Conservation (phyloP, 129 eudicot genomes). For the Ambrosia artemisiifolia region DNA sequence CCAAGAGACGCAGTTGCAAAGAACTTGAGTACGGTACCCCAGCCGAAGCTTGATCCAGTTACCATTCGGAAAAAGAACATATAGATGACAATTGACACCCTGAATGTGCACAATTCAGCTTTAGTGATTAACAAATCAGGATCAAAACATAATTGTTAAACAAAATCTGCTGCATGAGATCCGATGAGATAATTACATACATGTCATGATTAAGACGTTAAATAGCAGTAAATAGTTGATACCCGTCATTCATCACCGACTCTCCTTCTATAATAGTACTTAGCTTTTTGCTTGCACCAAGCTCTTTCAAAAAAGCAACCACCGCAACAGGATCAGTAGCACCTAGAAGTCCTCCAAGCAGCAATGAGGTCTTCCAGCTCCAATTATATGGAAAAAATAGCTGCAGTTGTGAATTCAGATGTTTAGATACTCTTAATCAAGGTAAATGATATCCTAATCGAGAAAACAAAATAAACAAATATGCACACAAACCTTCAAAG, state of each 20-base stretch:
- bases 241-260: slow-evolving; percentile 97
- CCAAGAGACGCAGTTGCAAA: slow-evolving; percentile 76
- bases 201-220: background rate
- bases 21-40: slow-evolving; percentile 60
- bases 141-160: background rate
- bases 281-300: slow-evolving; percentile 94
- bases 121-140: background rate
- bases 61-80: slow-evolving; percentile 82
- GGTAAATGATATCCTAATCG: background rate
- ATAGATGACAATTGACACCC: slow-evolving; percentile 89
- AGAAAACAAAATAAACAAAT: background rate
- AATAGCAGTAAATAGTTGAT: slow-evolving; percentile 11
- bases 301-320: slow-evolving; percentile 86
- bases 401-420: slow-evolving; percentile 30
- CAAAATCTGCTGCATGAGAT: background rate
- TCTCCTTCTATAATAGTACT: slow-evolving; percentile 97
- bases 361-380: slow-evolving; percentile 91
- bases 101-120: slow-evolving; percentile 29
- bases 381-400: slow-evolving; percentile 77
- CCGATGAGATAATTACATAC: background rate
- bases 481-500: slow-evolving; percentile 57
- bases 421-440: background rate
- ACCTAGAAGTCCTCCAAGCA: slow-evolving; percentile 96
- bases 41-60: slow-evolving; percentile 63
- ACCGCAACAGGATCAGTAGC: slow-evolving; percentile 99